phyloP scores from a whole-genome alignment of 352 stramenopile genomes.

The Globisporangium cederbergense region DNA sequence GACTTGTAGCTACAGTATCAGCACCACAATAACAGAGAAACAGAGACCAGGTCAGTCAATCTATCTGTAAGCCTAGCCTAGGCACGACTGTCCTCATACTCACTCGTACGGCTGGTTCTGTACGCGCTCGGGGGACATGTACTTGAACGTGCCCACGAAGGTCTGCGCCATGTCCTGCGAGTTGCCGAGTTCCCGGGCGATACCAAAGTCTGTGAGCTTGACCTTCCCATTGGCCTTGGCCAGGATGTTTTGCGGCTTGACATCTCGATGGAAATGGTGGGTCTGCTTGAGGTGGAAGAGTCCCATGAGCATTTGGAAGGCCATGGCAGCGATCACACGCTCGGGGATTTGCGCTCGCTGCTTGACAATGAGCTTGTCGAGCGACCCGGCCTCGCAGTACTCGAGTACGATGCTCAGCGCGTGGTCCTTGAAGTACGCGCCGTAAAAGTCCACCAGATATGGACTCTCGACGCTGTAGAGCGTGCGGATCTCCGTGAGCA shows the following conservation, averaged over 20 bases:
- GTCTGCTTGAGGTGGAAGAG: constrained; percentile 54
- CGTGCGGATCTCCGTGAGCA: constrained; percentile 77
- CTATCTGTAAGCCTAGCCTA: not conserved
- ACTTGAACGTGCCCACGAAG: constrained; percentile 90
- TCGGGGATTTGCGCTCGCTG: constrained; percentile 33
- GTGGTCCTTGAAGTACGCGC: constrained; percentile 73
- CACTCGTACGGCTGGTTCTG: constrained; percentile 77
- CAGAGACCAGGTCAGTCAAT: not conserved
- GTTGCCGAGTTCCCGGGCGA: constrained; percentile 60
- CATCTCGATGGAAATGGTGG: constrained; percentile 90
- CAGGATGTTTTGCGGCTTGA: constrained; percentile 93
- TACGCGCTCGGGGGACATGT: constrained; percentile 93
- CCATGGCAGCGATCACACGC: constrained; percentile 46
- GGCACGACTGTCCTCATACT: constrained; percentile 27
- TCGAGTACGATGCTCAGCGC: constrained; percentile 65
- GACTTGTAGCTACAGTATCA: constrained; percentile 57
- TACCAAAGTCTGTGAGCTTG: constrained; percentile 82
- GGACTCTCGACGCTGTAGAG: constrained; percentile 69
- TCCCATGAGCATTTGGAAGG: constrained; percentile 58
- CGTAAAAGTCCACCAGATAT: constrained; percentile 63
- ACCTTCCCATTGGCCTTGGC: constrained; percentile 71
- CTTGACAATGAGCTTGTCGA: constrained; percentile 40
- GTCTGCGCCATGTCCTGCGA: constrained; percentile 79
- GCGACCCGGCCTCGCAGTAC: constrained; percentile 57
- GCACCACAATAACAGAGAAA: constrained; percentile 1